Percentiles rank a stretch among this genome's conserved stretches.
Evolutionary conservation across 2,329 filamentous ascomycete genomes (phyloP).

Genomic region (Penicillium sp.): DNA sequence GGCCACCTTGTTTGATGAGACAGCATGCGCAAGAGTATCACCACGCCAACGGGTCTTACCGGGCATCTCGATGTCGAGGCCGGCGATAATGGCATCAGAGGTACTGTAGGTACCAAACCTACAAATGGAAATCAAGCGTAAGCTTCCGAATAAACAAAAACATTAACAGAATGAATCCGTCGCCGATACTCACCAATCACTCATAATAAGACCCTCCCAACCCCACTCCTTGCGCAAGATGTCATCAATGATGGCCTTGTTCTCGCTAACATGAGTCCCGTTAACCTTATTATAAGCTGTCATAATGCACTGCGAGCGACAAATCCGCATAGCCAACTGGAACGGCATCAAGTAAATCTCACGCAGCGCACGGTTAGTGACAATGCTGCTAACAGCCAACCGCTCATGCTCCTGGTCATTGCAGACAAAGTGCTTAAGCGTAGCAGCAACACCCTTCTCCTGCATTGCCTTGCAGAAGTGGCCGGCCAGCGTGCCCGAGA

Average conservation of each 20-base stretch:
- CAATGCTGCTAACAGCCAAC: constrained; percentile 42
- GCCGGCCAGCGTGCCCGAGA: constrained; percentile 71
- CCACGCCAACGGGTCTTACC: constrained; percentile 47
- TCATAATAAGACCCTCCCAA: constrained; percentile 48
- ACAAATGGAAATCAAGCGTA: not conserved
- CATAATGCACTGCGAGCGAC: constrained; percentile 57
- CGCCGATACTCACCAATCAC: constrained; percentile 40
- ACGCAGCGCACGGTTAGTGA: constrained; percentile 54
- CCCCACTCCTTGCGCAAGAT: constrained; percentile 48
- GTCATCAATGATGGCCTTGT: constrained; percentile 41
- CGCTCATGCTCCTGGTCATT: constrained; percentile 50
- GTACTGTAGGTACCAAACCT: constrained; percentile 50
- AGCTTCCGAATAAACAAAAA: not conserved
- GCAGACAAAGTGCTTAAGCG: constrained; percentile 65
- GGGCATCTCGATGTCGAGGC: constrained; percentile 50
- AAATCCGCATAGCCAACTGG: constrained; percentile 58
- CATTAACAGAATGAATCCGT: not conserved
- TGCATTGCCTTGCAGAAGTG: constrained; percentile 72
- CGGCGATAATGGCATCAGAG: constrained; percentile 45
- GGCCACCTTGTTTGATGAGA: constrained; percentile 57
- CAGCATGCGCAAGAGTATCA: constrained; percentile 41
- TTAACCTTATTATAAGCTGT: constrained; percentile 59
- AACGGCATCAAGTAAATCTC: constrained; percentile 66
- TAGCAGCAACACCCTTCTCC: constrained; percentile 69
- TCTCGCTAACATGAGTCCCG: constrained; percentile 48